Conservation (phyloP, 2,329 filamentous ascomycete species). For the Hypoxylon sp. region DNA sequence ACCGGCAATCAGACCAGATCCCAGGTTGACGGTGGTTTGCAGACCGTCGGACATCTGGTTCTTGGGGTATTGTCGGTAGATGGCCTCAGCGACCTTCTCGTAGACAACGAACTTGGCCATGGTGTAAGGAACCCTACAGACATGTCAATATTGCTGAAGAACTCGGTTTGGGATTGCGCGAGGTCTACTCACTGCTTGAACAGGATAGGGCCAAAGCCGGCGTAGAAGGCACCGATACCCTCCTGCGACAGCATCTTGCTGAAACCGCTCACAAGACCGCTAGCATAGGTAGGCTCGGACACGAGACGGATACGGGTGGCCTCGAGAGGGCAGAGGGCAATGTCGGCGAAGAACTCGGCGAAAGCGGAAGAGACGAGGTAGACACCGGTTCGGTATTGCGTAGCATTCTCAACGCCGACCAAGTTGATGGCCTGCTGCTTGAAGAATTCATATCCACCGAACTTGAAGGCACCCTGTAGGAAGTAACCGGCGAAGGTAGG, state of each 20-base stretch:
- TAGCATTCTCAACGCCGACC: conserved; percentile 75
- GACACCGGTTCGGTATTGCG: conserved; percentile 76
- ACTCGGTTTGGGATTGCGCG: neutral
- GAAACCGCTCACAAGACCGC: conserved; percentile 77
- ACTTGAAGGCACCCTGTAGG: conserved; percentile 85
- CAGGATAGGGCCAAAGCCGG: conserved; percentile 79
- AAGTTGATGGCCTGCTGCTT: conserved; percentile 82
- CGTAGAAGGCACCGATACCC: conserved; percentile 81
- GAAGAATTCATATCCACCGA: conserved; percentile 87
- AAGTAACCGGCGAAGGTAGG: conserved; percentile 83
- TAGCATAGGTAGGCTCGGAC: conserved; percentile 79
- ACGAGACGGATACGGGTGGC: conserved; percentile 85
- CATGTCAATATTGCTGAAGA: conserved; percentile 26
- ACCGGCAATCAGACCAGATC: conserved; percentile 82
- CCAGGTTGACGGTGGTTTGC: conserved; percentile 80
- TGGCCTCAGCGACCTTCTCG: conserved; percentile 79
- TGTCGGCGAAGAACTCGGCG: conserved; percentile 71
- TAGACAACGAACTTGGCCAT: conserved; percentile 87
- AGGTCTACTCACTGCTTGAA: conserved; percentile 74
- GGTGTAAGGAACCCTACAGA: conserved; percentile 78
- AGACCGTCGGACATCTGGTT: conserved; percentile 69
- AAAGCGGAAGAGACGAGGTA: conserved; percentile 72
- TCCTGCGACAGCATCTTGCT: conserved; percentile 78
- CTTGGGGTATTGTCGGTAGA: conserved; percentile 76
- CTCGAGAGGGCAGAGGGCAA: conserved; percentile 82